Evolutionary conservation across 495 filamentous ascomycete species (phyloP).

Genomic region (Mytilinidion resinicola): DNA sequence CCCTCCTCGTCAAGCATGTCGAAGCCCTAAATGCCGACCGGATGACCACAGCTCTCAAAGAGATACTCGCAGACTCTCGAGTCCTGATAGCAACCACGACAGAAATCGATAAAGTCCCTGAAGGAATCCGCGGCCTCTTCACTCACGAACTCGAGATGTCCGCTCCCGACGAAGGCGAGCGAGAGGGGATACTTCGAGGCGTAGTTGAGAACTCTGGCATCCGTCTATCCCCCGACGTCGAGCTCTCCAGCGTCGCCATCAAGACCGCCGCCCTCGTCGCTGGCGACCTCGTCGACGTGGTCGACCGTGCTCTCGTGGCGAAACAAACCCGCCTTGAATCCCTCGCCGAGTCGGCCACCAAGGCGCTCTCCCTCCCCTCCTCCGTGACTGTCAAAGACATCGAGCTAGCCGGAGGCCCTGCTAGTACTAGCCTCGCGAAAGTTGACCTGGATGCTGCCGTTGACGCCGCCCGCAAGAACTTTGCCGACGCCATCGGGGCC

Average conservation of each 20-base stretch:
- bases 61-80: slow-evolving; percentile 63
- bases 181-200: slow-evolving; percentile 75
- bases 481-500: slow-evolving; percentile 92
- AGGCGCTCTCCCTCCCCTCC: slow-evolving; percentile 2
- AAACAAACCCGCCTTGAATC: slow-evolving; percentile 64
- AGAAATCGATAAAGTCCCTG: slow-evolving; percentile 87
- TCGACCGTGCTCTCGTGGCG: slow-evolving; percentile 78
- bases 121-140: slow-evolving; percentile 82
- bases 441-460: slow-evolving; percentile 85
- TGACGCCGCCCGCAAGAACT: slow-evolving; percentile 92
- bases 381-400: slow-evolving; percentile 68
- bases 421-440: slow-evolving; percentile 70
- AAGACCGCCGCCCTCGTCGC: slow-evolving; percentile 96
- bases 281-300: slow-evolving; percentile 88
- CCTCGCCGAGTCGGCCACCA: slow-evolving; percentile 46
- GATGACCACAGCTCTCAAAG: slow-evolving; percentile 74
- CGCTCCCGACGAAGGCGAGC: slow-evolving; percentile 86
- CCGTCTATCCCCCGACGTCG: slow-evolving; percentile 68
- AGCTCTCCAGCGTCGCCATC: slow-evolving; percentile 73
- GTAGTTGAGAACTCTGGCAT: slow-evolving; percentile 71
- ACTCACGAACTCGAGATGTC: slow-evolving; percentile 92
- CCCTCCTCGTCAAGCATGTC: slow-evolving; percentile 77
- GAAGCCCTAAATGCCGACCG: slow-evolving; percentile 87
- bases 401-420: slow-evolving; percentile 79
- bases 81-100: slow-evolving; percentile 90